Evolutionary conservation across 345 rosid species (phyloP).

Genomic region (Geranium brycei): DNA sequence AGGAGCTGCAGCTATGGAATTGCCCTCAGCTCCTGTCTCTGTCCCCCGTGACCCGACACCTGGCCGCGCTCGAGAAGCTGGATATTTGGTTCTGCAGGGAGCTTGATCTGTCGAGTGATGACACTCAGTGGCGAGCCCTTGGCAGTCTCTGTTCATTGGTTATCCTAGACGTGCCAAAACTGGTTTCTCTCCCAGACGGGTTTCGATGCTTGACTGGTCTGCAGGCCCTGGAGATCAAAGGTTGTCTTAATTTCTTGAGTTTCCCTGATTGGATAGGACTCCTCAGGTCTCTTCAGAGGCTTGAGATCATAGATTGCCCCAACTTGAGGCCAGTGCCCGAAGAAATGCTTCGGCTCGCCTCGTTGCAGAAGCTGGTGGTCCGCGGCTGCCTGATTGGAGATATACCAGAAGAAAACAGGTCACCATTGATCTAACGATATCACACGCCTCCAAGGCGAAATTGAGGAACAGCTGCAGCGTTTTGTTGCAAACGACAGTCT

Average conservation of each 20-base stretch:
- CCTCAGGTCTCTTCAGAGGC: not conserved
- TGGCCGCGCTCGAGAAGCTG: constrained; percentile 3
- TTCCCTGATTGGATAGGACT: not conserved
- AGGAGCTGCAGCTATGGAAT: not conserved
- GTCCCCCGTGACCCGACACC: constrained; percentile 4
- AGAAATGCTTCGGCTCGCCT: constrained; percentile 1
- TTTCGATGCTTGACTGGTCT: constrained; percentile 2
- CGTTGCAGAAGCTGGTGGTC: too few relatives aligned
- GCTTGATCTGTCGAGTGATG: constrained; percentile 3
- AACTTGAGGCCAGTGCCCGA: not conserved
- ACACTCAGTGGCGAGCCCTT: not conserved
- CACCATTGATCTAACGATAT: too few relatives aligned
- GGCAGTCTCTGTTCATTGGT: constrained; percentile 10
- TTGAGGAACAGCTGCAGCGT: too few relatives aligned
- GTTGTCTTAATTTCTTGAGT: constrained; percentile 9
- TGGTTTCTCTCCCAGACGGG: constrained; percentile 13
- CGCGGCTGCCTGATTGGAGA: too few relatives aligned
- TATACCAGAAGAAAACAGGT: too few relatives aligned
- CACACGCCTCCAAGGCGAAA: too few relatives aligned
- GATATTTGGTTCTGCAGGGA: constrained; percentile 1
- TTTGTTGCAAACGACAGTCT: too few relatives aligned
- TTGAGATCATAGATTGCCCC: not conserved
- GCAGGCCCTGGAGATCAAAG: constrained; percentile 11
- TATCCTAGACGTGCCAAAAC: constrained; percentile 10
- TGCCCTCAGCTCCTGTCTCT: constrained; percentile 7